These are phyloP conservation scores for Podospora pseudocomata DNA, from an alignment of 495 filamentous ascomycete species.

Conservation along the genomic window DNA sequence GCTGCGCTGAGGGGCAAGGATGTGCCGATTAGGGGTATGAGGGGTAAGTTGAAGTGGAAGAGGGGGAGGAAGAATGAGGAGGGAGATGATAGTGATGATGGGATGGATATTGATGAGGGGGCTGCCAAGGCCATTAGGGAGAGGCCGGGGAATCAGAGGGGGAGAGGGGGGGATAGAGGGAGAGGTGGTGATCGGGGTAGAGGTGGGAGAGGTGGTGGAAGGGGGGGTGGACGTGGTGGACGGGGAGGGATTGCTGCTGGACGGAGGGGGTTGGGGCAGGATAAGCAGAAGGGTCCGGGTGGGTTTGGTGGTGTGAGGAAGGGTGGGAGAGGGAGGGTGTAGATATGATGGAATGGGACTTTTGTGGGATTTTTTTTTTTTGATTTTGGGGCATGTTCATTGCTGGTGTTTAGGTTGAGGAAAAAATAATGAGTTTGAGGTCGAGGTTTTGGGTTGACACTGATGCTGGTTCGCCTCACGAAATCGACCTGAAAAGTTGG, in stretches of 20 bases:
- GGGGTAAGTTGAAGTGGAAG: slow-evolving; percentile 83
- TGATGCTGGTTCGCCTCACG: too few species aligned
- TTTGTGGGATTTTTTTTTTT: background rate
- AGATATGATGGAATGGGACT: background rate
- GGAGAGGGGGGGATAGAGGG: slow-evolving; percentile 12
- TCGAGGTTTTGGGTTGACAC: too few species aligned
- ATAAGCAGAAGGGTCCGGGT: slow-evolving; percentile 39
- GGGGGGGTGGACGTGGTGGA: slow-evolving; percentile 26
- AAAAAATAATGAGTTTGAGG: slow-evolving; percentile 11
- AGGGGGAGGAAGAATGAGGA: slow-evolving; percentile 60
- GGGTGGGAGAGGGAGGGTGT: slow-evolving; percentile 24
- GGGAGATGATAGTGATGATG: slow-evolving; percentile 63
- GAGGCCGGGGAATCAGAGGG: slow-evolving; percentile 25
- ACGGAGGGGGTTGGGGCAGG: slow-evolving; percentile 46
- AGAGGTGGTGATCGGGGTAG: slow-evolving; percentile 14
- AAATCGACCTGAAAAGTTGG: too few species aligned
- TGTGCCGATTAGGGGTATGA: slow-evolving; percentile 72
- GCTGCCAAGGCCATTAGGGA: slow-evolving; percentile 48
- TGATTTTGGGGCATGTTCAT: background rate
- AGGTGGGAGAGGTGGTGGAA: slow-evolving; percentile 11
- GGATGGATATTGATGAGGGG: slow-evolving; percentile 47
- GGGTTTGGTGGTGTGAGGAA: slow-evolving; percentile 39
- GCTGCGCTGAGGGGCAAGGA: slow-evolving; percentile 83
- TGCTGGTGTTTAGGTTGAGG: slow-evolving; percentile 14
- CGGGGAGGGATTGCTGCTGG: slow-evolving; percentile 45